Base-by-base conservation (phyloP, 345 rosid genomes). In the Populus alba region DNA sequence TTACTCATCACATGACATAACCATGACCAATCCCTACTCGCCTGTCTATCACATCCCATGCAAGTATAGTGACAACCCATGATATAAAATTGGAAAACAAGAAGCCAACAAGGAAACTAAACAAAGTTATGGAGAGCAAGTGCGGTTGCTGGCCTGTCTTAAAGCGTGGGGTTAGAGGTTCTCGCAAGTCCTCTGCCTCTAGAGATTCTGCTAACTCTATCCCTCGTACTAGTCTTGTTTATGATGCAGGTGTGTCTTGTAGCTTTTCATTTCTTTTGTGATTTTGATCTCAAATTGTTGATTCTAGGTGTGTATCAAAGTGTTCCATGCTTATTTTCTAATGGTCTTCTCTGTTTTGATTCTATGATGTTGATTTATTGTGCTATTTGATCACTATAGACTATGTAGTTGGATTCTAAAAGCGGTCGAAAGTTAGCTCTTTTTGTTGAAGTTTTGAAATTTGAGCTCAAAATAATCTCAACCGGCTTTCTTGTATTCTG, bases 211-310 rank as follows among this genome's bases (percentile, higher is more conserved):
- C 90, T 69, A 87, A 83, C 78, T 63, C 87, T 66, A 86, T 91
- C 83, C 92, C 93, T 82, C 93, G 92, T 70, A 87, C 93, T 63
- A 90, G 91, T 82, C 91, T 90, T 47, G 93, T 91, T 83, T 91
- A 90, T 80, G 96, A 91, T 81, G 96, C 96, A 70, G 93, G 93
- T 90, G 78, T 53, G n/a, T n/a, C 22, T 22, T 41, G 8, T 8
- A 23, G 25, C 39, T 57, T 75, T 35, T 22, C n/a, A 25, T 68
- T 22, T 57, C 13, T 73, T 77, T 59, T 51, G 59, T 25, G 35
- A 17, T 70, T 78, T 49, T 47, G 8, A 63, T n/a, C 17, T 16
- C 29, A 33, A 59, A 53, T 57, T 75, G 8, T 72, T 51, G 22
- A 23, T 29, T 29, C 49, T n/a, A 16, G 16, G 74, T 29, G 17